phyloP scores from a whole-genome alignment of 805 yeast genomes.

The Maudiozyma turicensis region DNA sequence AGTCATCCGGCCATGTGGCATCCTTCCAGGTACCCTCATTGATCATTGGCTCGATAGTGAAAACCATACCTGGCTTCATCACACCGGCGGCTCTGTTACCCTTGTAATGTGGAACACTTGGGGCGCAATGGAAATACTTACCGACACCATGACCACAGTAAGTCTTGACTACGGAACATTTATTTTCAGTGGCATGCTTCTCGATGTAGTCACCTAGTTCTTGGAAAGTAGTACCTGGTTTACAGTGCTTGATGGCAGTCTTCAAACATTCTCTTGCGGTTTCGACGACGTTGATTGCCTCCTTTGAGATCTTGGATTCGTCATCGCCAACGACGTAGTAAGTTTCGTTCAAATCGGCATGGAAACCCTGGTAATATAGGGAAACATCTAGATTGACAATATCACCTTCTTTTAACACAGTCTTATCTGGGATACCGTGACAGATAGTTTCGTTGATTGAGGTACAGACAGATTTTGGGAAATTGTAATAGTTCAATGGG shows the following conservation, averaged over 20 bases:
- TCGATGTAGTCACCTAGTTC: conserved; percentile 82
- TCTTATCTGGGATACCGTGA: conserved; percentile 93
- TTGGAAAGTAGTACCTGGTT: conserved; percentile 87
- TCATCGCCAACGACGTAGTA: conserved; percentile 94
- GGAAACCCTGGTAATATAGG: conserved; percentile 76
- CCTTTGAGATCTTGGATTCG: conserved; percentile 49
- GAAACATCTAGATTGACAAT: conserved; percentile 87
- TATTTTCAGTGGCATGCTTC: conserved; percentile 66
- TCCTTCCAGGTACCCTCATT: conserved; percentile 77
- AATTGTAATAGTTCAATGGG: conserved; percentile 87
- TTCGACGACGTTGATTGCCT: conserved; percentile 82
- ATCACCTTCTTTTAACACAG: conserved; percentile 84
- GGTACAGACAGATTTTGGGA: conserved; percentile 86
- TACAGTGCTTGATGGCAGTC: conserved; percentile 70
- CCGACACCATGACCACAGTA: conserved; percentile 94
- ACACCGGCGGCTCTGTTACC: conserved; percentile 88
- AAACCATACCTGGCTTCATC: conserved; percentile 91
- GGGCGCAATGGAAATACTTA: conserved; percentile 78
- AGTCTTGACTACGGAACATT: conserved; percentile 79
- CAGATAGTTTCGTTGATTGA: conserved; percentile 93
- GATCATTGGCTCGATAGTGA: conserved; percentile 97
- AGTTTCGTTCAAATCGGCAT: conserved; percentile 92
- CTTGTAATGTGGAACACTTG: conserved; percentile 90
- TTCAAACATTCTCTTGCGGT: conserved; percentile 83
- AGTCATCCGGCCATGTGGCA: conserved; percentile 90